Conservation (phyloP, 2,329 filamentous ascomycete species). For the Colletotrichum sp. region DNA sequence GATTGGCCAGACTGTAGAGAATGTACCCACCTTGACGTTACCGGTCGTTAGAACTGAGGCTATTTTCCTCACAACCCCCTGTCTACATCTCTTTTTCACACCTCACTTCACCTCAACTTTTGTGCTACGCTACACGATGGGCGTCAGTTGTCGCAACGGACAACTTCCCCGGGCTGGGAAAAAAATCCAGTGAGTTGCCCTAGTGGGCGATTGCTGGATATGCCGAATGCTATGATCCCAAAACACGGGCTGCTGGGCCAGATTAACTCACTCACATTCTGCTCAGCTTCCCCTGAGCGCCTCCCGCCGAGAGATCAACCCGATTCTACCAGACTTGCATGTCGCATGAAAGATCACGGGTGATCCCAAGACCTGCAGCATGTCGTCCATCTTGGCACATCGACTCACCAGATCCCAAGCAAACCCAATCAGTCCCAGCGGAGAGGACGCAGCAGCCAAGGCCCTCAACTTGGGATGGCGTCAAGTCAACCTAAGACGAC, state of each 20-base stretch:
- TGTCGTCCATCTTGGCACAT: background rate
- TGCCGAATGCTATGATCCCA: background rate
- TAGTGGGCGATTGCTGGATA: background rate
- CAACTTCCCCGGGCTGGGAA: background rate
- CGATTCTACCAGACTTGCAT: background rate
- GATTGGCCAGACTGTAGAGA: background rate
- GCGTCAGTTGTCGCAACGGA: background rate
- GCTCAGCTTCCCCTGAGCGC: background rate
- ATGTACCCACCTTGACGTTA: background rate
- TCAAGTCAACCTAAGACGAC: conserved; percentile 3
- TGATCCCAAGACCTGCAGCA: background rate
- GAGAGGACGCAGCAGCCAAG: background rate
- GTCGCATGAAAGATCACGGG: background rate
- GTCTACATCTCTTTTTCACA: background rate
- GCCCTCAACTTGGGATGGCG: background rate
- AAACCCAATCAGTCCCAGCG: background rate
- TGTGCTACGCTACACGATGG: background rate
- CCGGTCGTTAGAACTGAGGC: background rate
- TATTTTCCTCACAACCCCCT: background rate
- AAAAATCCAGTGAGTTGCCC: background rate
- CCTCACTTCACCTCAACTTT: background rate
- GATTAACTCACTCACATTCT: background rate
- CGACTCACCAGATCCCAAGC: background rate
- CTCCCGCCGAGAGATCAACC: background rate
- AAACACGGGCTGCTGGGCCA: background rate